A percentile compares a stretch with the other conserved stretches of the same genome.
Evolutionary conservation across 495 filamentous ascomycete genomes (phyloP).

Genomic region (Aspergillus avenaceus): DNA sequence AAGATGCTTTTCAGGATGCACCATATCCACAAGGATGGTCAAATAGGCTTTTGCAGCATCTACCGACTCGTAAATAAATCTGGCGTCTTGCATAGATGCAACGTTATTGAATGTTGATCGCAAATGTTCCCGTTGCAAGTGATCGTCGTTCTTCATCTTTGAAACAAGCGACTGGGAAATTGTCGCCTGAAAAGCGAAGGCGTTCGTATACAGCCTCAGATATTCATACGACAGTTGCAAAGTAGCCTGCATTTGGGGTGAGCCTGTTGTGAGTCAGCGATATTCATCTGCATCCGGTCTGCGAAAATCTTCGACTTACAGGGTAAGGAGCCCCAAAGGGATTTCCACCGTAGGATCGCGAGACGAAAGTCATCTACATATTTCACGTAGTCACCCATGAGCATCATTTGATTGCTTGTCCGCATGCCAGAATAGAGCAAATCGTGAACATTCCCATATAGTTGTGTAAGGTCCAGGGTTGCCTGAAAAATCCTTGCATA

Average conservation of each 20-base stretch:
- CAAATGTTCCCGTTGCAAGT: conserved; percentile 39
- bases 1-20: conserved; percentile 51
- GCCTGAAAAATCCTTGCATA: conserved; percentile 61
- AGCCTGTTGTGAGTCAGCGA: conserved; percentile 37
- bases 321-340: conserved; percentile 54
- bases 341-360: conserved; percentile 60
- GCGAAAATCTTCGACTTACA: conserved; percentile 30
- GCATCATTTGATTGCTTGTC: conserved; percentile 59
- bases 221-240: conserved; percentile 62
- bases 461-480: conserved; percentile 58
- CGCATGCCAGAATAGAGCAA: conserved; percentile 62
- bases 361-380: conserved; percentile 63
- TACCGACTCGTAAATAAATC: conserved; percentile 60
- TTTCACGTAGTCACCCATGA: conserved; percentile 63
- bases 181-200: conserved; percentile 64
- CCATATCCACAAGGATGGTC: conserved; percentile 50
- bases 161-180: conserved; percentile 53
- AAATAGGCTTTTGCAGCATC: conserved; percentile 59
- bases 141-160: conserved; percentile 32
- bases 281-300: not conserved
- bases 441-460: conserved; percentile 66
- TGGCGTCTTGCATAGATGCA: conserved; percentile 55
- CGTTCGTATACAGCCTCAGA: conserved; percentile 60
- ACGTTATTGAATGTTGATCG: conserved; percentile 47
- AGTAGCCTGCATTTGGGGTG: conserved; percentile 52